These are phyloP conservation scores for Chytriomyces sp. DNA, from an alignment of 192 early-diverging fungal genomes.

Conservation along the genomic window DNA sequence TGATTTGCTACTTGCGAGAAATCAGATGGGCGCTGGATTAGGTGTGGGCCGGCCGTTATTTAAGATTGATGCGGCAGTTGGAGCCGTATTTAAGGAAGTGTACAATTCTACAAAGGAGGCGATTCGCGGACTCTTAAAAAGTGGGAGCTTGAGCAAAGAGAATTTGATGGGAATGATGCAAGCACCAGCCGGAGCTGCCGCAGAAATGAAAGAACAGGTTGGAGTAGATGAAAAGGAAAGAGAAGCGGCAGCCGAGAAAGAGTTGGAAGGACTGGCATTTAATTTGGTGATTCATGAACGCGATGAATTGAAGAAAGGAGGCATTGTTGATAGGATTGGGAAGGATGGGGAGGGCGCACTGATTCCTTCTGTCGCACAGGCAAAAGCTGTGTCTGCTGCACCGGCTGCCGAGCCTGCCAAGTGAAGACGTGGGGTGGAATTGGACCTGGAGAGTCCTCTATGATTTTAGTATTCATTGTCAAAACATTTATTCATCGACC, in stretches of 20 bases:
- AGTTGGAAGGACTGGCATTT: not conserved
- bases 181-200: no score
- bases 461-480: not conserved
- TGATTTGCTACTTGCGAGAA: not conserved
- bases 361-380: not conserved
- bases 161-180: constrained; percentile 13
- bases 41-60: constrained; percentile 13
- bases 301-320: not conserved
- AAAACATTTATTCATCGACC: not conserved
- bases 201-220: not conserved
- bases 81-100: constrained; percentile 24
- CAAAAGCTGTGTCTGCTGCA: not conserved
- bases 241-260: not conserved
- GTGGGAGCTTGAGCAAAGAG: constrained; percentile 24
- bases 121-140: not conserved
- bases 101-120: constrained; percentile 14
- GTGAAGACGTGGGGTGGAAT: not conserved
- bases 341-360: not conserved
- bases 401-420: not conserved
- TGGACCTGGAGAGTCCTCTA: no score
- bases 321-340: not conserved
- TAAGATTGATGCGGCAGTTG: constrained; percentile 3
- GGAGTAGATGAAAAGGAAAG: not conserved
- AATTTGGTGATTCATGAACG: not conserved
- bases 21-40: not conserved